phyloP scores from a whole-genome alignment of 495 filamentous ascomycete genomes.

The Neurospora sp. region DNA sequence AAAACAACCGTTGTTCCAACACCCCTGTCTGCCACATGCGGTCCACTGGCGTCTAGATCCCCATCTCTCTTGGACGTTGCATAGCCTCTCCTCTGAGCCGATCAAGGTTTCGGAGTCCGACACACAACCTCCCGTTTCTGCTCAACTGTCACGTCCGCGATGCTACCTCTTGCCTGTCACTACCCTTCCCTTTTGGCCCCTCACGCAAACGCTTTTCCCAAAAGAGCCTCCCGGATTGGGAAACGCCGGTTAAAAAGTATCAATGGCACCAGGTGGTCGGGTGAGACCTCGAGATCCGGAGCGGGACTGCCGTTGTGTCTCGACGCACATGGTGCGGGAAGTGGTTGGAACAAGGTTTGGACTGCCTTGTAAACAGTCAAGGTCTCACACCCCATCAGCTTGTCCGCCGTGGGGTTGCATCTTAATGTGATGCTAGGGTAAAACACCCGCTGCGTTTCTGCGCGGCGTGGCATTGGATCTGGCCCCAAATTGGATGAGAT shows the following conservation, averaged over 20 bases:
- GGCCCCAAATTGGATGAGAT: neutral
- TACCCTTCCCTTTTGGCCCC: neutral
- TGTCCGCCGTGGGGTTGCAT: neutral
- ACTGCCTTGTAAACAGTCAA: neutral
- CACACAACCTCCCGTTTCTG: neutral
- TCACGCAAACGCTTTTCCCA: neutral
- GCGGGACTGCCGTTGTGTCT: neutral
- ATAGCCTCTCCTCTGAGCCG: neutral
- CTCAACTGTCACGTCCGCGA: neutral
- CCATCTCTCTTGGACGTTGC: neutral
- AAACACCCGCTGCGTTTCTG: neutral
- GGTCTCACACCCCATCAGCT: neutral
- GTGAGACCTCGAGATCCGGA: neutral
- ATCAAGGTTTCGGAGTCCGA: neutral
- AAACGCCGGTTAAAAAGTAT: neutral
- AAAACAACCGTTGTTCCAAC: neutral
- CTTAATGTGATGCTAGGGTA: neutral
- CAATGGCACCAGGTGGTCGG: neutral
- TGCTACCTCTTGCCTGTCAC: neutral
- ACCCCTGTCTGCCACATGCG: neutral
- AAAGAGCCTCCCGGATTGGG: neutral
- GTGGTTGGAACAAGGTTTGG: neutral
- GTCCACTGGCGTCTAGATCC: neutral
- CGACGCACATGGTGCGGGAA: neutral
- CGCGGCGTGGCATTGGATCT: neutral